A percentile compares a stretch with the other conserved stretches of the same genome.
Evolutionary conservation across 139 green algal genomes (phyloP).

Genomic region (Micromonas pusilla): DNA sequence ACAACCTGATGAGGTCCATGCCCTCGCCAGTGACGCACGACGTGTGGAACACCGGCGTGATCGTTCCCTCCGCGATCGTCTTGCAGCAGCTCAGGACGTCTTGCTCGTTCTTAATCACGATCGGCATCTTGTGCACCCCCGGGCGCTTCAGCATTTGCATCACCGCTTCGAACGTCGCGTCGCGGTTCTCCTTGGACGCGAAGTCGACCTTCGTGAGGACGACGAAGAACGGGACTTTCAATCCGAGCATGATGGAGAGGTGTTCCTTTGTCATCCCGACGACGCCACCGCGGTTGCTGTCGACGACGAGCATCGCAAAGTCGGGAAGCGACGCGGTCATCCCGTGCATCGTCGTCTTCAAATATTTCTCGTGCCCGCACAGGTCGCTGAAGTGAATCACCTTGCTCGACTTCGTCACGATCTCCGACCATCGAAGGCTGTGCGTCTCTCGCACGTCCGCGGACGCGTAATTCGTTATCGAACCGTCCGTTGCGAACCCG

Average conservation of each 20-base stretch:
- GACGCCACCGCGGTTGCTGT: slow-evolving; percentile 47
- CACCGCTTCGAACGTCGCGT: slow-evolving; percentile 51
- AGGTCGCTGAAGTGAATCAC: slow-evolving; percentile 58
- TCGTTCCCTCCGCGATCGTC: slow-evolving; percentile 68
- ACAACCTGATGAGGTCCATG: slow-evolving; percentile 73
- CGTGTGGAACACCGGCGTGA: slow-evolving; percentile 86
- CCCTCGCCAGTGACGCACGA: slow-evolving; percentile 60
- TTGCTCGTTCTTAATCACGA: slow-evolving; percentile 54
- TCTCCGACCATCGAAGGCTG: neutral
- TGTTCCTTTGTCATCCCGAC: slow-evolving; percentile 87
- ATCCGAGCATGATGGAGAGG: slow-evolving; percentile 25
- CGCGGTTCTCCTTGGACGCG: slow-evolving; percentile 70
- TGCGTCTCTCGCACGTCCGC: neutral
- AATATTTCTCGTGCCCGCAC: slow-evolving; percentile 84
- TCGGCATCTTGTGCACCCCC: slow-evolving; percentile 77
- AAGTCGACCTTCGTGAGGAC: slow-evolving; percentile 85
- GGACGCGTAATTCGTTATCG: slow-evolving; percentile 2
- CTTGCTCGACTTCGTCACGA: neutral
- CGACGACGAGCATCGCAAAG: slow-evolving; percentile 27
- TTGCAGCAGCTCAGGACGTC: slow-evolving; percentile 76
- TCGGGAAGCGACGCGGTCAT: slow-evolving; percentile 49
- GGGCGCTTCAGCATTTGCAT: slow-evolving; percentile 77
- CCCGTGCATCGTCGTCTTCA: slow-evolving; percentile 79
- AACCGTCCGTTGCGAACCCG: slow-evolving; percentile 1
- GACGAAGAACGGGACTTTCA: slow-evolving; percentile 70